Conservation (phyloP, 2,329 filamentous ascomycete genomes). For the Myriangium duriaei region DNA sequence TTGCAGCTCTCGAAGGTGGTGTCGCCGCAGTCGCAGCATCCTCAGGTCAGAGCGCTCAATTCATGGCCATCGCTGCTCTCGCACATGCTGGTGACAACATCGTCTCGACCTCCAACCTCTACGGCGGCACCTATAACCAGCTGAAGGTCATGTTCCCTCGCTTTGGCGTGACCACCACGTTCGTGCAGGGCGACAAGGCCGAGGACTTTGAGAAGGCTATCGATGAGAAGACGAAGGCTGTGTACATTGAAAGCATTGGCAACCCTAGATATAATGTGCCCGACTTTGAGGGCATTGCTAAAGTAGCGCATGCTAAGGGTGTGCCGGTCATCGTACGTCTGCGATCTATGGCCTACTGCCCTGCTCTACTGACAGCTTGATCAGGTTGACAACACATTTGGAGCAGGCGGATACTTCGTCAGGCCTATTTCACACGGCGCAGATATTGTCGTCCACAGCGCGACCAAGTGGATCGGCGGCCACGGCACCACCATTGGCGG, state of each 20-base stretch:
- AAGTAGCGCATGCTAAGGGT: slow-evolving; percentile 58
- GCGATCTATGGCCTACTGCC: slow-evolving; percentile 28
- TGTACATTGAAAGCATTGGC: slow-evolving; percentile 85
- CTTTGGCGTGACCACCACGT: slow-evolving; percentile 80
- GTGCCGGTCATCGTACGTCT: slow-evolving; percentile 42
- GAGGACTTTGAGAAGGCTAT: slow-evolving; percentile 71
- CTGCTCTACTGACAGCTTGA: slow-evolving; percentile 22
- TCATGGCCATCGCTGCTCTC: slow-evolving; percentile 77
- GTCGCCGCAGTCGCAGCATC: slow-evolving; percentile 72
- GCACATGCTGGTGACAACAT: slow-evolving; percentile 87
- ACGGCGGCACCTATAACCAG: slow-evolving; percentile 95
- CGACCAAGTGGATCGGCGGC: slow-evolving; percentile 94
- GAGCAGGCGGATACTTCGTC: slow-evolving; percentile 78
- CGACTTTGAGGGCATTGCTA: slow-evolving; percentile 76
- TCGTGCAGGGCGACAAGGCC: slow-evolving; percentile 66
- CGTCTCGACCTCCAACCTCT: slow-evolving; percentile 77
- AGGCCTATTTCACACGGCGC: slow-evolving; percentile 81
- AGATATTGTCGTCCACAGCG: slow-evolving; percentile 38
- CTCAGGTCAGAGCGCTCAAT: slow-evolving; percentile 83
- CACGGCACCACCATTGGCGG: slow-evolving; percentile 88
- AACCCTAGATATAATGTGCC: slow-evolving; percentile 91
- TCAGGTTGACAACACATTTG: slow-evolving; percentile 87
- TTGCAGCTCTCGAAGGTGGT: slow-evolving; percentile 90
- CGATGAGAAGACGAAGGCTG: slow-evolving; percentile 84
- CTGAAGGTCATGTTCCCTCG: slow-evolving; percentile 82